Percentiles rank a stretch among this genome's conserved stretches.
These are phyloP conservation scores for Coemansia interrupta DNA, from an alignment of 192 early-diverging fungal genomes.

Conservation along the genomic window DNA sequence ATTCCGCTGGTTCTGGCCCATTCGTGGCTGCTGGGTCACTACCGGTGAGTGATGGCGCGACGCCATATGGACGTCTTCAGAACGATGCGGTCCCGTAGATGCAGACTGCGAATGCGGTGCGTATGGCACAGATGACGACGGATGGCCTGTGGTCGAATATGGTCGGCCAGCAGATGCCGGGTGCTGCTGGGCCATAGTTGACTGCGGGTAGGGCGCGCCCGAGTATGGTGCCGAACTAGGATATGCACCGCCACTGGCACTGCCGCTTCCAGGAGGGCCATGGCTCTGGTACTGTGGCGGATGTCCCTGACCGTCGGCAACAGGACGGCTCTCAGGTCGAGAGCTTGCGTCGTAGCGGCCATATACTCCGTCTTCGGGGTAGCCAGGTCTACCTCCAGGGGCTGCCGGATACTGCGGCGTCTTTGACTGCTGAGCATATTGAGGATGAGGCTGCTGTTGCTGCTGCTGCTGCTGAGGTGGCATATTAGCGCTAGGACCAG, in stretches of 20 bases:
- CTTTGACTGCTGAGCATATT: constrained; percentile 17
- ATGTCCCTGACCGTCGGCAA: constrained; percentile 7
- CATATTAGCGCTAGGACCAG: constrained; percentile 2
- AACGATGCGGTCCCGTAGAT: constrained; percentile 23
- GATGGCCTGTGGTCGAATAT: constrained; percentile 22
- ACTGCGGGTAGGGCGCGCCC: constrained; percentile 25
- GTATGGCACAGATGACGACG: constrained; percentile 16
- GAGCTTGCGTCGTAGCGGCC: constrained; percentile 21
- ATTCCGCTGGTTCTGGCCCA: constrained; percentile 1
- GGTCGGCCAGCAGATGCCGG: constrained; percentile 13
- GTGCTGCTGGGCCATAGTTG: constrained; percentile 21
- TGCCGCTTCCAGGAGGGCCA: constrained; percentile 12
- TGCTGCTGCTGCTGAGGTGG: constrained; percentile 7
- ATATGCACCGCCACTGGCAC: constrained; percentile 7
- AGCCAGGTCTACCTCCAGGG: constrained; percentile 23
- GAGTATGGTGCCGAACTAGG: constrained; percentile 9
- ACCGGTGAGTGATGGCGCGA: constrained; percentile 42
- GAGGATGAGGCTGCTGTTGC: constrained; percentile 7
- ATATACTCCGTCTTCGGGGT: constrained; percentile 31
- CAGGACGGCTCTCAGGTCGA: constrained; percentile 22
- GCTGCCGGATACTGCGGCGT: not conserved
- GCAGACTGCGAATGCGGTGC: constrained; percentile 12
- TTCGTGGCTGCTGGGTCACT: constrained; percentile 19
- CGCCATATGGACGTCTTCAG: constrained; percentile 15
- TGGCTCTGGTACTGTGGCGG: constrained; percentile 19